A percentile compares a stretch with the other conserved stretches of the same genome.
Evolutionary conservation across 345 rosid genomes (phyloP).

Genomic region (Populus nigra): DNA sequence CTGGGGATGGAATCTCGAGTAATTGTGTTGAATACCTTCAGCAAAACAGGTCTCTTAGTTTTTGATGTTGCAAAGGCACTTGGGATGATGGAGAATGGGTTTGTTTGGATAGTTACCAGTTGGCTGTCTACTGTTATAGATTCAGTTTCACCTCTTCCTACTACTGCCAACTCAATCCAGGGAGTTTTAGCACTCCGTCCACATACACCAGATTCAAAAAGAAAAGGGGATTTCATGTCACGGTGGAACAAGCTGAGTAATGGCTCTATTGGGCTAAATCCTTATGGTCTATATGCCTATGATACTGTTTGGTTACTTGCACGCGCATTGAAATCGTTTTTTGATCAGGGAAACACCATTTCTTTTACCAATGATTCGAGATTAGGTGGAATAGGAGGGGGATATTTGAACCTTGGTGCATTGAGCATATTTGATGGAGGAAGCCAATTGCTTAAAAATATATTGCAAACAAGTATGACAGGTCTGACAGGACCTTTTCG

Average conservation of each 20-base stretch:
- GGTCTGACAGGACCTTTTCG: constrained; percentile 71
- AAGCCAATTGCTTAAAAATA: constrained; percentile 42
- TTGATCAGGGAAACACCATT: constrained; percentile 64
- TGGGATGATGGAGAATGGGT: constrained; percentile 74
- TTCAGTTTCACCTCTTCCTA: constrained; percentile 39
- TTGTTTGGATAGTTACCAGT: constrained; percentile 82
- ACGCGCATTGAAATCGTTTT: constrained; percentile 56
- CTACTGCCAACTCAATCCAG: constrained; percentile 32
- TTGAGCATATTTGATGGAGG: constrained; percentile 80
- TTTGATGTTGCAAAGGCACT: constrained; percentile 70
- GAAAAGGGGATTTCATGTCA: constrained; percentile 52
- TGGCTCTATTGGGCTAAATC: constrained; percentile 64
- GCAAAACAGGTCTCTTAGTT: constrained; percentile 52
- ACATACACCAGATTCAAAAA: constrained; percentile 62
- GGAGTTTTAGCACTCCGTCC: constrained; percentile 77
- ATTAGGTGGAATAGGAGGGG: constrained; percentile 43
- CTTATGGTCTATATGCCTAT: constrained; percentile 77
- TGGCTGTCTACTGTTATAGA: constrained; percentile 83
- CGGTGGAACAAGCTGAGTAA: constrained; percentile 74
- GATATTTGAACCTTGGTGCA: constrained; percentile 61
- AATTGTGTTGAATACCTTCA: constrained; percentile 56
- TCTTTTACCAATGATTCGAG: constrained; percentile 65
- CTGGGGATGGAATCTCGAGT: constrained; percentile 73
- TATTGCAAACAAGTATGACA: constrained; percentile 61
- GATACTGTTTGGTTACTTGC: constrained; percentile 94